Conservation (phyloP, 768 basidiomycete genomes). For the Tulasnella sp. region DNA sequence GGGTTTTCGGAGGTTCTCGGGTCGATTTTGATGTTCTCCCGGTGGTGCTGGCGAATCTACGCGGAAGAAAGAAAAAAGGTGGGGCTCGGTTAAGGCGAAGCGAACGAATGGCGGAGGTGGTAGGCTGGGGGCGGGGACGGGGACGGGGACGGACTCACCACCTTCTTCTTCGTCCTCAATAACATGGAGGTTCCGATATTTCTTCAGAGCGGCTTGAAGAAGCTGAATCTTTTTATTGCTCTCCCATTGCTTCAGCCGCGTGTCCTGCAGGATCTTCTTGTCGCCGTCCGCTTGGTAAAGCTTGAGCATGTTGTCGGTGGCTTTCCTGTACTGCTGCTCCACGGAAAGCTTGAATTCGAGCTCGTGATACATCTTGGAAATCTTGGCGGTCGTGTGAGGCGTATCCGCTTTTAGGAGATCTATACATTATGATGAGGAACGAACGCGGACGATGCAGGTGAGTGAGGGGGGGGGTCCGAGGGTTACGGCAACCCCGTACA, state of each 20-base stretch:
- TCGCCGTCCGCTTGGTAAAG: slow-evolving; percentile 95
- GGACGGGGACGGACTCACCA: slow-evolving; percentile 41
- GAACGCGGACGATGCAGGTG: background rate
- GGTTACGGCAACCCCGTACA: background rate
- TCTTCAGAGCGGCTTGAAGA: slow-evolving; percentile 83
- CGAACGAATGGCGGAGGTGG: background rate
- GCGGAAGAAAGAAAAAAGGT: background rate
- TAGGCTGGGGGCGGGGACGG: background rate
- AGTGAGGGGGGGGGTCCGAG: background rate
- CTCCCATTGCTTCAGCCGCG: slow-evolving; percentile 89
- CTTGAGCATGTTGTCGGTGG: slow-evolving; percentile 98
- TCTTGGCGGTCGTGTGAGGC: slow-evolving; percentile 92
- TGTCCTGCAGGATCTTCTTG: slow-evolving; percentile 90
- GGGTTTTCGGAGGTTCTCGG: slow-evolving; percentile 93
- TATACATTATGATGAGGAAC: slow-evolving; percentile 31
- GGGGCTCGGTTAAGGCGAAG: background rate
- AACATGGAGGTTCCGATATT: slow-evolving; percentile 94
- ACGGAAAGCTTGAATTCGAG: slow-evolving; percentile 99
- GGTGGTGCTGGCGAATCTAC: slow-evolving; percentile 42
- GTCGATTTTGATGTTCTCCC: slow-evolving; percentile 75
- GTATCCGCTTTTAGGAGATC: slow-evolving; percentile 98
- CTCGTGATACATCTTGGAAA: slow-evolving; percentile 96
- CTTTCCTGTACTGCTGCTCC: slow-evolving; percentile 95
- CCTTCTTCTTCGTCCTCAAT: slow-evolving; percentile 82
- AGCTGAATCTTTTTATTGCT: slow-evolving; percentile 96